Percentiles rank a stretch among this genome's conserved stretches.
phyloP scores from a whole-genome alignment of 2,329 filamentous ascomycete genomes.

The Ophiocordyceps camponoti-leonardi region DNA sequence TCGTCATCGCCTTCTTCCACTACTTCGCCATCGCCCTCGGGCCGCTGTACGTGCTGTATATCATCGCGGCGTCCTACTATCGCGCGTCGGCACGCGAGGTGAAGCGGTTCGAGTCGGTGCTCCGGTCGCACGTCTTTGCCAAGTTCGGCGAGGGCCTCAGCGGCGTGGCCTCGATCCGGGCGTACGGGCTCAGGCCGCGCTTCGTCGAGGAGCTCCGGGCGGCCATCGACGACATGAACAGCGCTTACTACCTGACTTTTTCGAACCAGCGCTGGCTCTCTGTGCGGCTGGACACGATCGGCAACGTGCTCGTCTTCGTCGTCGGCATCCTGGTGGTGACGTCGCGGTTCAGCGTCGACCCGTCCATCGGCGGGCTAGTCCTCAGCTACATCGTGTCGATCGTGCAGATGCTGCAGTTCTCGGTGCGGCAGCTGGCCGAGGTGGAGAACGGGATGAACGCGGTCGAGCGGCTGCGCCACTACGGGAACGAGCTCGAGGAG shows the following conservation, averaged over 20 bases:
- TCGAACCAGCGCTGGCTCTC: conserved; percentile 92
- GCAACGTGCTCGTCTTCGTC: conserved; percentile 70
- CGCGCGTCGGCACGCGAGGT: conserved; percentile 81
- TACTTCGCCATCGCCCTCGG: conserved; percentile 55
- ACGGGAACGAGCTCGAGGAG: conserved; percentile 71
- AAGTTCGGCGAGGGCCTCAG: conserved; percentile 81
- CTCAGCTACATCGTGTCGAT: conserved; percentile 87
- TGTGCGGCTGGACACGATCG: conserved; percentile 67
- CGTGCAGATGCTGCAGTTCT: conserved; percentile 92
- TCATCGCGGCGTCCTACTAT: conserved; percentile 77
- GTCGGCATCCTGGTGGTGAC: conserved; percentile 85
- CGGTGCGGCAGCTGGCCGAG: conserved; percentile 81
- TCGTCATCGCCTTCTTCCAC: conserved; percentile 92
- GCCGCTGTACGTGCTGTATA: conserved; percentile 56
- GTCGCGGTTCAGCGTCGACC: conserved; percentile 68
- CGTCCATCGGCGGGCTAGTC: conserved; percentile 73
- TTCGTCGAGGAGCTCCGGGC: conserved; percentile 55
- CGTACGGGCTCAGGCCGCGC: conserved; percentile 65
- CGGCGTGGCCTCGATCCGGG: conserved; percentile 70
- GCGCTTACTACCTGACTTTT: conserved; percentile 88
- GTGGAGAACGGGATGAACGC: conserved; percentile 98
- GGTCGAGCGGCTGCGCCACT: conserved; percentile 81
- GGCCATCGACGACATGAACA: conserved; percentile 80
- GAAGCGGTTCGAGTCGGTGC: conserved; percentile 81
- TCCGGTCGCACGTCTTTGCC: conserved; percentile 76